A percentile compares a stretch with the other conserved stretches of the same genome.
These are phyloP conservation scores for Sarocladiaceae sp. DNA, from an alignment of 2,329 filamentous ascomycete genomes.

Conservation along the genomic window DNA sequence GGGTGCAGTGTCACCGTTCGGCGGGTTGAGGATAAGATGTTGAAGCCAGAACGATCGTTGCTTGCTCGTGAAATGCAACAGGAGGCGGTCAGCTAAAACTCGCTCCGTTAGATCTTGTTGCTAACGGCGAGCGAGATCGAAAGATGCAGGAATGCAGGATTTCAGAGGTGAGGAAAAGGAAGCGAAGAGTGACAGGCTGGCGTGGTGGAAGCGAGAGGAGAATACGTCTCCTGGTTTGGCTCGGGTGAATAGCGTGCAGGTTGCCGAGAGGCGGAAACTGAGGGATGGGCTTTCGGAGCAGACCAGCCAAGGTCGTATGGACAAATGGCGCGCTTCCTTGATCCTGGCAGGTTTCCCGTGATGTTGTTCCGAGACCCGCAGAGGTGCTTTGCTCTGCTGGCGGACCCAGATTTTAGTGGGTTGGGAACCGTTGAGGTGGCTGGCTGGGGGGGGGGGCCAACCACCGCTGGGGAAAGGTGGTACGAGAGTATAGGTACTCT, in stretches of 20 bases:
- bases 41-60: too few relatives aligned
- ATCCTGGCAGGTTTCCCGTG: constrained; percentile 6
- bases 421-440: constrained; percentile 1
- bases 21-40: too few relatives aligned
- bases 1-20: too few relatives aligned
- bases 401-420: not conserved
- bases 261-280: too few relatives aligned
- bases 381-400: constrained; percentile 5
- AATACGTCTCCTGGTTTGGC: constrained; percentile 1
- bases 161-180: not conserved
- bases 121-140: not conserved
- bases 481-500: too few relatives aligned
- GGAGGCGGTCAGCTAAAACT: not conserved
- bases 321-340: constrained; percentile 7
- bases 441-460: not conserved
- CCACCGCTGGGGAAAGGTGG: too few relatives aligned
- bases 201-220: not conserved
- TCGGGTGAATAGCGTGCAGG: constrained; percentile 6
- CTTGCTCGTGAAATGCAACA: not conserved
- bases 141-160: not conserved
- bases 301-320: not conserved
- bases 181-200: not conserved
- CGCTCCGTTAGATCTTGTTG: not conserved
- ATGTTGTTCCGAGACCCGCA: constrained; percentile 7
- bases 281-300: not conserved